Base-by-base conservation (phyloP, 306 rosid genomes). In the Psophocarpus tetragonolobus region DNA sequence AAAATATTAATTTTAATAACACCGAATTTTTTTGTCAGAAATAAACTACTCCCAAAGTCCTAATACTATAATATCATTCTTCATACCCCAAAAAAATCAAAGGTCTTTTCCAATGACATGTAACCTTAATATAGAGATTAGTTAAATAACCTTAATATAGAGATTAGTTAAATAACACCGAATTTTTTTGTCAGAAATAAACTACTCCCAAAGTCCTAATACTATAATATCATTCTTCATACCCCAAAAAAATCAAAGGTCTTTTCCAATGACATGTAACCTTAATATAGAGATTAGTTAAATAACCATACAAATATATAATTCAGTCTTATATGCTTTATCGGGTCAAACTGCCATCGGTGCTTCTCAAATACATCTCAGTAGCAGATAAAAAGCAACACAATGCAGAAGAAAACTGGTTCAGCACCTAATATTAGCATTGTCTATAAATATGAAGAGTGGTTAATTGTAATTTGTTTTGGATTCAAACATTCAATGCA, bases 331-430 rank as follows among this genome's bases (percentile, higher is more conserved):
- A 56, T 27, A 58, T 60, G 23, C 23, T 41, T 60, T 29, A 15
- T 60, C 3, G 6, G 21, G 11, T 58, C 68, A 24, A 45, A 76
- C 47, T 6, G n/a, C 42, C 24, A 48, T 3, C 48, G 67, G 35
- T 44, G 32, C 26, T 60, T 60, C 70, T 61, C 77, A 61, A 71
- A 60, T 48, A 71, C 38, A 61, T 60, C 24, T 42, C 36, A 71
- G 60, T 18, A 80, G 75, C 8, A 18, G 41, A 47, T 27, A 4
- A 10, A 4, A 36, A 32, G 41, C 7, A 44, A 63, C 23, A 47
- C 44, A 48, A 30, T 33, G 45, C 20, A 12, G 73, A 69, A 33
- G 36, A 48, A 8, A 35, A 68, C 10, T 18, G 39, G 18, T 41
- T 33, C 1, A 14, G 62, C 3, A 54, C 39, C 78, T 38, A 26